Conservation (phyloP, 305 asterid species). For the Andrographis paniculata region DNA sequence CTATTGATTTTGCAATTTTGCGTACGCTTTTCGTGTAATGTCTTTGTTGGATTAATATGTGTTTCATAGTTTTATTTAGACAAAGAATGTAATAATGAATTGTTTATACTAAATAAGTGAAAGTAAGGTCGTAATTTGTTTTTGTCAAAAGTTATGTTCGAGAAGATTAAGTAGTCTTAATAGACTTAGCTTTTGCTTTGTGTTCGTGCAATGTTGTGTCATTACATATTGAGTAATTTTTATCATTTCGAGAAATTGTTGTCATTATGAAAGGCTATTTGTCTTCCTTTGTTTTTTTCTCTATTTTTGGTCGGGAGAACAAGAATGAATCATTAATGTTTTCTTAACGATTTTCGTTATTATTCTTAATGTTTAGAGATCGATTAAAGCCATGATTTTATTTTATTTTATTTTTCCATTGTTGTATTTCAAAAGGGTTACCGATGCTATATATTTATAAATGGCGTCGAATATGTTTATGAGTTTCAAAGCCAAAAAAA, state of each 20-base stretch:
- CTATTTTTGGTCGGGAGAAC: neutral
- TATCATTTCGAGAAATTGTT: neutral
- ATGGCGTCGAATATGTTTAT: too few species aligned
- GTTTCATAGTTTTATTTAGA: neutral
- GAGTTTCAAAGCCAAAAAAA: too few species aligned
- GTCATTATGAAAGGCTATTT: neutral
- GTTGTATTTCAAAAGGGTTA: too few species aligned
- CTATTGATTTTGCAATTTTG: too few species aligned
- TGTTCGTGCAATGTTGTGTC: neutral
- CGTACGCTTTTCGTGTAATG: too few species aligned
- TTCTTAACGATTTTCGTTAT: neutral
- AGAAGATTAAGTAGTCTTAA: neutral
- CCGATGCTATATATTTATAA: too few species aligned
- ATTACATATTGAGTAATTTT: neutral
- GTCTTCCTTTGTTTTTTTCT: neutral
- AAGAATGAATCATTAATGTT: neutral
- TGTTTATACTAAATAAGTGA: neutral
- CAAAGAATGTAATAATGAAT: neutral
- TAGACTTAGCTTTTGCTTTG: neutral
- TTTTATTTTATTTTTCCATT: too few species aligned
- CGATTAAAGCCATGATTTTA: too few species aligned
- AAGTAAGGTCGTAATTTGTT: neutral
- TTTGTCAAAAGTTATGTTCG: neutral
- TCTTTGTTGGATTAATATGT: too few species aligned
- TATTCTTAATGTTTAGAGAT: too few species aligned